Base-by-base conservation (phyloP, 2,329 filamentous ascomycete species). In the Proliferodiscus dingleyae region DNA sequence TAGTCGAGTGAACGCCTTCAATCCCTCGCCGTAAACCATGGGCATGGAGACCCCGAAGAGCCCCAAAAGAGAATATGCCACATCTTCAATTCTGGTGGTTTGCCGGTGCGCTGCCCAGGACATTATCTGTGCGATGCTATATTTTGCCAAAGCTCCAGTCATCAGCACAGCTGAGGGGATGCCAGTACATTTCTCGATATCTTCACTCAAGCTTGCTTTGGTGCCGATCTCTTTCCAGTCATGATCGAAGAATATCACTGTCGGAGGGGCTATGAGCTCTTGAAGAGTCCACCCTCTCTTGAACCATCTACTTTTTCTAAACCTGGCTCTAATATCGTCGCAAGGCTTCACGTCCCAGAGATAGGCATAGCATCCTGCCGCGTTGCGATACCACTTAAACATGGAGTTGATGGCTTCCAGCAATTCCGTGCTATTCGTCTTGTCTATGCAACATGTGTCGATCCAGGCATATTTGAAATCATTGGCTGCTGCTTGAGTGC, bases 31-130 rank as follows among this genome's bases (percentile, higher is more conserved):
- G 42, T 73, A 73, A 0, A 70, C 36, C 3, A 71, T 50, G 0
- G 68, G 63, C 65, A 73, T 71, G 26, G 67, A 66, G 22, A 73
- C 61, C 1, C 58, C 57, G 23, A 73, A 72, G 0, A 73, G 58
- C 0, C 70, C 70, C 5, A 73, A 47, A 0, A 73, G 55, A 15
- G 62, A 69, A 29, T 73, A 73, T 0, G 69, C 68, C 19, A 62
- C 58, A 29, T 72, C 71, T 39, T 73, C 70, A 0, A 41, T 10
- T 4, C 65, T 49, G 0, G 59, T 63, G 0, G 68, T 68, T 2
- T 55, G 18, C 0, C 69, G 59, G 3, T 54, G 37, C 1, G 63
- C 58, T 1, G 67, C 67, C 69, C 68, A 71, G 1, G 64, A 64
- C 67, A 70, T 47, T 38, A 41, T 41, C 22, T 45, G 28, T 18